phyloP scores from a whole-genome alignment of 257 asterid species.

The Capsicum baccatum region DNA sequence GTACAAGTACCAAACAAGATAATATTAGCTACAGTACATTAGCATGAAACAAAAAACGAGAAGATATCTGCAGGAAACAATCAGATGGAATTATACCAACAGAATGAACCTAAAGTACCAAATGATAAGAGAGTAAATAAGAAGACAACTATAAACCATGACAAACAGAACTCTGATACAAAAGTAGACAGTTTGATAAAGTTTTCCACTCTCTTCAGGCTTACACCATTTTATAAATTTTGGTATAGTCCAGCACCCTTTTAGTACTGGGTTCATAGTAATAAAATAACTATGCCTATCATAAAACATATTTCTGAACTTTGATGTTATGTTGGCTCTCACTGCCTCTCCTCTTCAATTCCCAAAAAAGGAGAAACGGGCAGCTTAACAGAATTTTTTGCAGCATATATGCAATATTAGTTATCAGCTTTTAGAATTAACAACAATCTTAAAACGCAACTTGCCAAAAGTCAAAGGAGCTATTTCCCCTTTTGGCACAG shows the following conservation, averaged over 20 bases:
- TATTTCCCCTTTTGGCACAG: background rate
- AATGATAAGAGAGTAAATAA: background rate
- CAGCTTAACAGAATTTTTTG: background rate
- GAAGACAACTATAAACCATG: background rate
- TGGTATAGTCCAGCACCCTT: background rate
- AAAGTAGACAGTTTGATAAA: background rate
- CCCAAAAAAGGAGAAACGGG: background rate
- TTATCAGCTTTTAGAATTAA: background rate
- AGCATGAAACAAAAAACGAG: slow-evolving; percentile 7
- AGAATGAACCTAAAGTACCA: background rate
- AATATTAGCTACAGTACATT: slow-evolving; percentile 24
- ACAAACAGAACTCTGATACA: background rate
- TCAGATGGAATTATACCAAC: slow-evolving; percentile 2
- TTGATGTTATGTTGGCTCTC: background rate
- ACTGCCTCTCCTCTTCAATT: background rate
- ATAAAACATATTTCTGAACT: background rate
- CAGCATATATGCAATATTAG: background rate
- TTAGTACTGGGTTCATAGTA: background rate
- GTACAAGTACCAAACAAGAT: slow-evolving; percentile 41
- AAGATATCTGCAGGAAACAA: slow-evolving; percentile 16
- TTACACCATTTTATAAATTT: background rate
- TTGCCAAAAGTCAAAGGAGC: background rate
- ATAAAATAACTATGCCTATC: background rate
- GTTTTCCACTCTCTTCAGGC: background rate
- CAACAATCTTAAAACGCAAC: background rate